These are phyloP conservation scores for Ambrosia hybrid DNA, from an alignment of 140 eudicot species.

Conservation along the genomic window DNA sequence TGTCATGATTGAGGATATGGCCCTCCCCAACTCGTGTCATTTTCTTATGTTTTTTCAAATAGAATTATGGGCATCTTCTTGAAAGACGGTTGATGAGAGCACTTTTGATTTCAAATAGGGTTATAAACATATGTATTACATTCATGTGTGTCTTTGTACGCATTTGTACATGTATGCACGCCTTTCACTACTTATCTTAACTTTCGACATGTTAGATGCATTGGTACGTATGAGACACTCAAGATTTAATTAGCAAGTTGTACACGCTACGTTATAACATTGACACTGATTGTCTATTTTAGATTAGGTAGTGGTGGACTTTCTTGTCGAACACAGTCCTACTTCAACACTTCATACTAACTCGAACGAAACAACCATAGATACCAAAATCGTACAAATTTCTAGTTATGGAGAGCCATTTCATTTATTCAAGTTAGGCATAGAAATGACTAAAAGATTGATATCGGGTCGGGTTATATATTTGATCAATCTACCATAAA, in stretches of 20 bases:
- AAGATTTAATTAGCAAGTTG: slow-evolving; percentile 1
- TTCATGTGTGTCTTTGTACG: not conserved
- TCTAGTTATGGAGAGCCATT: slow-evolving; percentile 32
- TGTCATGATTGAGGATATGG: slow-evolving; percentile 10
- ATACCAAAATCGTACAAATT: slow-evolving; percentile 29
- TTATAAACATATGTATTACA: not conserved
- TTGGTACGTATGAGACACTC: slow-evolving; percentile 10
- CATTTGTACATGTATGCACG: not conserved
- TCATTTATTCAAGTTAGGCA: slow-evolving; percentile 37
- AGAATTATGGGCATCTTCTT: not conserved
- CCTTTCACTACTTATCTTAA: not conserved
- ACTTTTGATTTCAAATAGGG: not conserved
- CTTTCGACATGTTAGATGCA: not conserved
- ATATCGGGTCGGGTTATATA: slow-evolving; percentile 7
- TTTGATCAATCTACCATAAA: slow-evolving; percentile 6
- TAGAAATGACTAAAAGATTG: slow-evolving; percentile 31
- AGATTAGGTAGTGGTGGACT: not conserved
- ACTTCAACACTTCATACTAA: slow-evolving; percentile 34
- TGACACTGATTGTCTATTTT: slow-evolving; percentile 14
- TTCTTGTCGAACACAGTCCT: slow-evolving; percentile 19
- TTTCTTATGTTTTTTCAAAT: slow-evolving; percentile 8
- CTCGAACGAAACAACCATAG: slow-evolving; percentile 23
- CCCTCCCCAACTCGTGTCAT: not conserved
- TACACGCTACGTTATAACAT: slow-evolving; percentile 14
- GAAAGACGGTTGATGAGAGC: slow-evolving; percentile 17